Evolutionary conservation across 495 filamentous ascomycete genomes (phyloP), one percentile per base, ranked within the genome.

Genomic region (Aspergillus ellipticus): DNA sequence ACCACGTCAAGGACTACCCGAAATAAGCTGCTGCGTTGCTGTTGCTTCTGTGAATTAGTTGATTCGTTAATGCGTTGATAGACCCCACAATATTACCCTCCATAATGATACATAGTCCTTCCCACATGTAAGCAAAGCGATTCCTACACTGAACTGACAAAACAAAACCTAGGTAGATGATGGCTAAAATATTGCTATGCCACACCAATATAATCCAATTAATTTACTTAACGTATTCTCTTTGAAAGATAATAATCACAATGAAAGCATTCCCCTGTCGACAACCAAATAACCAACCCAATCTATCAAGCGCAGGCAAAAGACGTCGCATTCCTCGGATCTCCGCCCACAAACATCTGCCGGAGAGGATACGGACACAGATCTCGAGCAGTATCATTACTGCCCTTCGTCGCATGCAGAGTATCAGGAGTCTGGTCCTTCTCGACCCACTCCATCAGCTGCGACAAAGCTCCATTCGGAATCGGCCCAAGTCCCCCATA

Each of bases 1-100:
- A 86, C 68, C 92, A 97, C 66, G 63, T 96, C 64, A 96, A 95
- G 71, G 83, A 93, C 6, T 66, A 66, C 39, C 66, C 66, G 15
- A 65, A 68, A 60, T 68, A 57, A 57, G 31, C 35, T 2, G 10
- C n/a, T 39, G 35, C 5, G 3, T 39, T 13, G 3, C n/a, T 39
- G 33, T 5, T 39, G 35, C 13, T 39, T 28, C 24, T 28, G 24
- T 28, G 3, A 28, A 7, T 4, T 28, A 28, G 24, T 28, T 7
- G 7, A 4, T 28, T 28, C 24, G 24, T 28, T 28, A 28, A 28
- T n/a, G n/a, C n/a, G n/a, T n/a, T n/a, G n/a, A n/a, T n/a, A 33
- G 31, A 33, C 31, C 31, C n/a, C n/a, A n/a, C n/a, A n/a, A 31
- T 31, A 31, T 31, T 31, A 31, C 28, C 28, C 28, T 31, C 28